These are phyloP conservation scores for Ganoderma resinaceum DNA, from an alignment of 1,284 basidiomycete species.

Conservation along the genomic window DNA sequence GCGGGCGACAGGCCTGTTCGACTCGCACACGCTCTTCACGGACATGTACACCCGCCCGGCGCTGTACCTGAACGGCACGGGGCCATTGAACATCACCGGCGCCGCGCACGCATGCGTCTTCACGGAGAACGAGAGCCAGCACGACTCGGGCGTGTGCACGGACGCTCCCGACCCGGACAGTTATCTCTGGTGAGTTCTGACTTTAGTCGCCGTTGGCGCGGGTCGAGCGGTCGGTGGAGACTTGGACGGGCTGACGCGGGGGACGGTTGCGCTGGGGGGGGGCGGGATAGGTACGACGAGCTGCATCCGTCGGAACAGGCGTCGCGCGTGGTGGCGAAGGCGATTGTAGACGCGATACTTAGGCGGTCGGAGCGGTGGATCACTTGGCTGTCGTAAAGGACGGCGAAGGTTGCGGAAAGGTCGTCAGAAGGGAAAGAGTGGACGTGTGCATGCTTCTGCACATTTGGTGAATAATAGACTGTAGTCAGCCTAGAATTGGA, in stretches of 20 bases:
- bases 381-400: slow-evolving; percentile 15
- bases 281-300: slow-evolving; percentile 29
- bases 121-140: slow-evolving; percentile 43
- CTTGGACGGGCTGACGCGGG: no score
- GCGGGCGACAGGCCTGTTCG: slow-evolving; percentile 50
- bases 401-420: no score
- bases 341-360: slow-evolving; percentile 24
- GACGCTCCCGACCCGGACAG: slow-evolving; percentile 53
- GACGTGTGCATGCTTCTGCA: no score
- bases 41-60: slow-evolving; percentile 59
- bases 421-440: no score
- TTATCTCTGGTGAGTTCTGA: slow-evolving; percentile 54
- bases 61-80: slow-evolving; percentile 64
- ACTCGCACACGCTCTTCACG: slow-evolving; percentile 58
- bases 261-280: no score
- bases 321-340: slow-evolving; percentile 27
- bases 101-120: slow-evolving; percentile 54
- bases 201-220: no score
- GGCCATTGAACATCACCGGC: slow-evolving; percentile 61
- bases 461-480: no score
- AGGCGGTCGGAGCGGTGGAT: slow-evolving; percentile 17
- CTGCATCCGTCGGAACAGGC: slow-evolving; percentile 32
- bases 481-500: no score
- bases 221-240: no score
- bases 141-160: slow-evolving; percentile 48